Evolutionary conservation across 805 yeast genomes (phyloP).

Genomic region (Myxozyma udenii): DNA sequence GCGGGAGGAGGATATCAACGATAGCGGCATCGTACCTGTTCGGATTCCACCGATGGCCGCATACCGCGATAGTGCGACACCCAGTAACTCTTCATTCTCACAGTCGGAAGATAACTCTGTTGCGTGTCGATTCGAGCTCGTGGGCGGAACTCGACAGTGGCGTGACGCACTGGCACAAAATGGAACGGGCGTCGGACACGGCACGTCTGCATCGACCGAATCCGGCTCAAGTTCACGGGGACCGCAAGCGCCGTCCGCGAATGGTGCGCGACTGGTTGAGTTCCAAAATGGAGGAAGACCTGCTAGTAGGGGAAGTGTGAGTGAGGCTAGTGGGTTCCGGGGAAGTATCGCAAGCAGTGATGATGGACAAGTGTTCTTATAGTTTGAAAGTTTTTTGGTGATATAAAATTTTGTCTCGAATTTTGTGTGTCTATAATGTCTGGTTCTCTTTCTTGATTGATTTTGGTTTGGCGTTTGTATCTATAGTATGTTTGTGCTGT

Average conservation of each 20-base stretch:
- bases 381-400: neutral
- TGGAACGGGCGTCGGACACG: neutral
- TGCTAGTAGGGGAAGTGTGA: slow-evolving; percentile 21
- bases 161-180: slow-evolving; percentile 1
- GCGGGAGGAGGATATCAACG: slow-evolving; percentile 26
- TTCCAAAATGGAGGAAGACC: slow-evolving; percentile 25
- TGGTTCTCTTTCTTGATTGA: neutral
- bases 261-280: slow-evolving; percentile 22
- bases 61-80: neutral
- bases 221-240: no score
- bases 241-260: neutral
- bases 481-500: neutral
- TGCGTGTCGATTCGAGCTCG: slow-evolving; percentile 15
- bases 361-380: slow-evolving; percentile 26
- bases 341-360: slow-evolving; percentile 7
- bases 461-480: neutral
- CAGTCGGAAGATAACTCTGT: slow-evolving; percentile 7
- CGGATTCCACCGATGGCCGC: slow-evolving; percentile 11
- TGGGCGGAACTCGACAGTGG: slow-evolving; percentile 26
- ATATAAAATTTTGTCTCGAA: neutral
- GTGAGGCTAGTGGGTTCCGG: neutral
- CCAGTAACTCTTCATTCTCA: slow-evolving; percentile 3
- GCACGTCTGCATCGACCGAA: no score
- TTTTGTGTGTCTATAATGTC: neutral
- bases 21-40: slow-evolving; percentile 9